Evolutionary conservation across 805 yeast species (phyloP).

Genomic region (Zygosaccharomyces siamensis): DNA sequence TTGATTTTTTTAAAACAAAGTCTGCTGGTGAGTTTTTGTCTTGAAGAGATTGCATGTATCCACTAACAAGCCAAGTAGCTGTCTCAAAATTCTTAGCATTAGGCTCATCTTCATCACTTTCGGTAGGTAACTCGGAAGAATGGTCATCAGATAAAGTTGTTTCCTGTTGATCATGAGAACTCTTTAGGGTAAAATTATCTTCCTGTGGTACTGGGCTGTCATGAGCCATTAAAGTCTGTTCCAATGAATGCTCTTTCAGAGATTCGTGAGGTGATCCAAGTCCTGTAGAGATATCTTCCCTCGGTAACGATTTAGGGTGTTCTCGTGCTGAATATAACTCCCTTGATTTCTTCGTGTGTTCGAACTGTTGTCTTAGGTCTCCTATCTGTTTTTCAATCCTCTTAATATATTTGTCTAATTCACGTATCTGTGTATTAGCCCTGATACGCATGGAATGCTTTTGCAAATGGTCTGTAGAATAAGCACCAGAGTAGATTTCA

Average conservation of each 20-base stretch:
- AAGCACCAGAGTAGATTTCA: slow-evolving; percentile 33
- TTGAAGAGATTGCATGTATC: slow-evolving; percentile 33
- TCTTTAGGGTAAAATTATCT: slow-evolving; percentile 1
- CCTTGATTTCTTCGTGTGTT: slow-evolving; percentile 13
- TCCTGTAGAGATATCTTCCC: neutral
- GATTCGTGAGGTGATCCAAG: neutral
- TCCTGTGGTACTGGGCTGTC: slow-evolving; percentile 3
- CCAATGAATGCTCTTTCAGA: slow-evolving; percentile 5
- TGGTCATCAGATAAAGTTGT: slow-evolving; percentile 3
- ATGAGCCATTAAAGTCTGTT: slow-evolving; percentile 3
- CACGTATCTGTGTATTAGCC: slow-evolving; percentile 33
- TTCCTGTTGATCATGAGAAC: slow-evolving; percentile 2
- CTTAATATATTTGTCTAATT: slow-evolving; percentile 29
- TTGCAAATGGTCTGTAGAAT: slow-evolving; percentile 35
- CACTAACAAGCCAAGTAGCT: slow-evolving; percentile 36
- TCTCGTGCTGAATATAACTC: slow-evolving; percentile 3
- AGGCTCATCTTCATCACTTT: slow-evolving; percentile 7
- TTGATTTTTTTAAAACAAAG: slow-evolving; percentile 48
- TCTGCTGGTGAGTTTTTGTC: slow-evolving; percentile 25
- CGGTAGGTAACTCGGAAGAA: neutral
- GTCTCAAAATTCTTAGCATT: slow-evolving; percentile 22
- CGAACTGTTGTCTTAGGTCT: slow-evolving; percentile 24
- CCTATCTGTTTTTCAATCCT: slow-evolving; percentile 26
- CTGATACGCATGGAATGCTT: slow-evolving; percentile 34
- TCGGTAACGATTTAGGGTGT: neutral